Conservation (phyloP, 225 moss, liverwort and hornwort species). For the Marchantia paleacea region DNA sequence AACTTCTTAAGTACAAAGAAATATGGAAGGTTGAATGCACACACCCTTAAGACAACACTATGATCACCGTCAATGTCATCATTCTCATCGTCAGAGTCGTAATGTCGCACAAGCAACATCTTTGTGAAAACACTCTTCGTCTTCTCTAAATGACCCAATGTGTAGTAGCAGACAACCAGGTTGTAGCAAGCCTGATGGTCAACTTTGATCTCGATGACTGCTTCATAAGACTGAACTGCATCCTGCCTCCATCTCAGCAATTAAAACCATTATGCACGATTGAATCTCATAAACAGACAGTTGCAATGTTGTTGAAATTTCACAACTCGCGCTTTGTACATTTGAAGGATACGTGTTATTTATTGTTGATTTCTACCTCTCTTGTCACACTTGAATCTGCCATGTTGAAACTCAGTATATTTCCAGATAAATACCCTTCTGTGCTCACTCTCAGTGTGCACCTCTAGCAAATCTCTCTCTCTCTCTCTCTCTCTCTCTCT, state of each 20-base stretch:
- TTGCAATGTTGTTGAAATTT: too few relatives aligned
- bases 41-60: slow-evolving; percentile 47
- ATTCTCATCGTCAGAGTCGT: slow-evolving; percentile 64
- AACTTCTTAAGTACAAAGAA: too few relatives aligned
- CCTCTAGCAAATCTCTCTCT: too few relatives aligned
- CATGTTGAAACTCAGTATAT: too few relatives aligned
- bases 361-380: neutral
- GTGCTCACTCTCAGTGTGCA: too few relatives aligned
- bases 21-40: slow-evolving; percentile 7
- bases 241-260: slow-evolving; percentile 48
- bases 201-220: slow-evolving; percentile 70
- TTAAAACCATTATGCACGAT: too few relatives aligned
- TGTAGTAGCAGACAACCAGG: slow-evolving; percentile 68
- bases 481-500: too few relatives aligned
- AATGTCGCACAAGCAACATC: slow-evolving; percentile 78
- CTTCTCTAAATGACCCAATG: slow-evolving; percentile 60
- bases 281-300: neutral
- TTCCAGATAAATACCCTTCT: too few relatives aligned
- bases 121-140: slow-evolving; percentile 83
- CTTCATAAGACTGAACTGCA: slow-evolving; percentile 71
- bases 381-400: too few relatives aligned
- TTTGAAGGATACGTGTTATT: neutral
- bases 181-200: slow-evolving; percentile 94
- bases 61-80: slow-evolving; percentile 55
- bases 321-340: neutral